phyloP scores from a whole-genome alignment of 2,329 filamentous ascomycete species.

The Colletotrichum sidae region DNA sequence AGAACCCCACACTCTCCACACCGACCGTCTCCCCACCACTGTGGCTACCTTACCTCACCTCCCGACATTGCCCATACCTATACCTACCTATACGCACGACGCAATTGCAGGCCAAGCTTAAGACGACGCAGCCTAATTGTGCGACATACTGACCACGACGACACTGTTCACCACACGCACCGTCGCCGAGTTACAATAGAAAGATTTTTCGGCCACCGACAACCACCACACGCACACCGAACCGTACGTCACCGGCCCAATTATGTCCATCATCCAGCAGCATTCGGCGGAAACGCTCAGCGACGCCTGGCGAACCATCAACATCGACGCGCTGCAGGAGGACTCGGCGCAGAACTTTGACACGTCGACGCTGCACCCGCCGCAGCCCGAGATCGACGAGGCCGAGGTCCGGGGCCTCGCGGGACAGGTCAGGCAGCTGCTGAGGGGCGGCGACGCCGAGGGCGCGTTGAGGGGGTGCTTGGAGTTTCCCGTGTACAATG shows the following conservation, averaged over 20 bases:
- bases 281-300: conserved; percentile 69
- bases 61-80: conserved; percentile 16
- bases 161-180: background rate
- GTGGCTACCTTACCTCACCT: conserved; percentile 34
- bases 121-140: conserved; percentile 19
- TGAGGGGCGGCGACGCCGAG: conserved; percentile 87
- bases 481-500: conserved; percentile 84
- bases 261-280: conserved; percentile 77
- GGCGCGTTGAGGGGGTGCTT: conserved; percentile 86
- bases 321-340: conserved; percentile 91
- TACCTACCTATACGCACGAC: conserved; percentile 9
- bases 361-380: conserved; percentile 82
- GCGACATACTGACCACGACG: background rate
- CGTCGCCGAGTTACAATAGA: background rate
- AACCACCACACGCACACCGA: background rate
- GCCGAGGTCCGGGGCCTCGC: conserved; percentile 82
- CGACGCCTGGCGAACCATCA: conserved; percentile 87
- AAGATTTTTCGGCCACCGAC: background rate
- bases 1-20: conserved; percentile 37
- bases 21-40: conserved; percentile 33
- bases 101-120: conserved; percentile 8
- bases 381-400: conserved; percentile 79
- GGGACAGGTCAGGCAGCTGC: conserved; percentile 86
- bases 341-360: conserved; percentile 95
- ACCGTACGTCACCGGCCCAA: background rate